These are phyloP conservation scores for Grammothele lineata DNA, from an alignment of 768 basidiomycete genomes.

Conservation along the genomic window DNA sequence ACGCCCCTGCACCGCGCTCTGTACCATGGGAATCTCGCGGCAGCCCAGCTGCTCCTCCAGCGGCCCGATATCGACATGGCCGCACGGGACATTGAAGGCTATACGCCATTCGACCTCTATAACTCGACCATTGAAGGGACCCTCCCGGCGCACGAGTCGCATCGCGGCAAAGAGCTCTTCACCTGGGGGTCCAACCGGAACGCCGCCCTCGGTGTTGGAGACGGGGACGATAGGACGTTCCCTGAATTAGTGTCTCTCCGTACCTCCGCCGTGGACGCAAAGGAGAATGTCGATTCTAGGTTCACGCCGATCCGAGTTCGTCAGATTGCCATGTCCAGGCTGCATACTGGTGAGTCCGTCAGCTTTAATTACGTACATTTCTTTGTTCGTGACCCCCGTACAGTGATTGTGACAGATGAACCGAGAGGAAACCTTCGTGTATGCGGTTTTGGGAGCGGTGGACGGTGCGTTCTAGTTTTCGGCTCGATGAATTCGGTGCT, in stretches of 20 bases:
- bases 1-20: constrained; percentile 86
- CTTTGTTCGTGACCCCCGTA: background rate
- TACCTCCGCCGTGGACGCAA: constrained; percentile 8
- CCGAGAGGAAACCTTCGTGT: constrained; percentile 66
- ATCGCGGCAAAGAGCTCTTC: constrained; percentile 52
- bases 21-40: constrained; percentile 72
- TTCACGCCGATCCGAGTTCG: constrained; percentile 63
- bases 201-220: constrained; percentile 81
- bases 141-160: constrained; percentile 41
- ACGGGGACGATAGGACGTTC: constrained; percentile 68
- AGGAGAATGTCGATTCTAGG: constrained; percentile 34
- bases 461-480: constrained; percentile 49
- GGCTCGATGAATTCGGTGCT: background rate
- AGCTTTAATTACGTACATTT: too few relatives aligned
- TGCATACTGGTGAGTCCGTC: constrained; percentile 69
- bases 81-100: constrained; percentile 81
- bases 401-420: constrained; percentile 71
- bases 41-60: constrained; percentile 72
- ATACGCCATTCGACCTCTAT: constrained; percentile 90
- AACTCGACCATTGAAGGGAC: constrained; percentile 84
- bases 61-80: constrained; percentile 66
- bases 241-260: constrained; percentile 48
- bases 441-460: constrained; percentile 88
- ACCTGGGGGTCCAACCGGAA: constrained; percentile 89
- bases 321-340: constrained; percentile 75